Conservation (phyloP, 2,329 filamentous ascomycete genomes). For the Colletotrichum neosansevieriae region DNA sequence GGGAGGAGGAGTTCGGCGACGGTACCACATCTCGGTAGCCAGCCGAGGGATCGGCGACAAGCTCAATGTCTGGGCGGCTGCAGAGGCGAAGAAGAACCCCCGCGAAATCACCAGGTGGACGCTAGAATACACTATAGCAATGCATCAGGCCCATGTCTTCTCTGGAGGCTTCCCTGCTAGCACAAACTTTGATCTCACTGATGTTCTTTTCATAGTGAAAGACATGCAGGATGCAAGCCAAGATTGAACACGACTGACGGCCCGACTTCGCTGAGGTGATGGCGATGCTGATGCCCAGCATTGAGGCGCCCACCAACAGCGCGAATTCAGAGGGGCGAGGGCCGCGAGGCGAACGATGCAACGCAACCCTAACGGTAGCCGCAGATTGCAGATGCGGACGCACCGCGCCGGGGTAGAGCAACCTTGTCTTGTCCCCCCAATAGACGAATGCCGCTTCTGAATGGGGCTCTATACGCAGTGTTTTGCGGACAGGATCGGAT, state of each 20-base stretch:
- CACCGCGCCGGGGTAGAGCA: slow-evolving; percentile 16
- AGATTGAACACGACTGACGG: slow-evolving; percentile 14
- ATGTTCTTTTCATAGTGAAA: slow-evolving; percentile 26
- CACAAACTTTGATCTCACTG: slow-evolving; percentile 12
- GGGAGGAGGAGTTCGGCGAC: slow-evolving; percentile 7
- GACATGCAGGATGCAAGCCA: slow-evolving; percentile 19
- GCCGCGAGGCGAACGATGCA: slow-evolving; percentile 34
- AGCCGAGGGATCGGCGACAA: slow-evolving; percentile 19
- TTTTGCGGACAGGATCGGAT: slow-evolving; percentile 8
- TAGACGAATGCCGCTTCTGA: not conserved
- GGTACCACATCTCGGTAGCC: slow-evolving; percentile 13
- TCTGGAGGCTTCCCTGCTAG: not conserved
- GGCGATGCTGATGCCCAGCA: not conserved
- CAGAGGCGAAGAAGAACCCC: not conserved
- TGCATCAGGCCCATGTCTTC: slow-evolving; percentile 28
- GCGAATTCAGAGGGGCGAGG: slow-evolving; percentile 19
- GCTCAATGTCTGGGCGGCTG: not conserved
- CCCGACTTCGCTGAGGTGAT: not conserved
- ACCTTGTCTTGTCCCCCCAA: slow-evolving; percentile 8
- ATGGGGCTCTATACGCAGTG: slow-evolving; percentile 25
- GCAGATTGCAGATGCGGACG: slow-evolving; percentile 21
- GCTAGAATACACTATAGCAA: not conserved
- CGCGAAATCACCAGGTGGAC: slow-evolving; percentile 14
- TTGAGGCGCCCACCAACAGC: slow-evolving; percentile 16
- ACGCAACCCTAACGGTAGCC: slow-evolving; percentile 17